These are phyloP conservation scores for Podosphaera xanthii DNA, from an alignment of 2,329 filamentous ascomycete genomes.

Conservation along the genomic window DNA sequence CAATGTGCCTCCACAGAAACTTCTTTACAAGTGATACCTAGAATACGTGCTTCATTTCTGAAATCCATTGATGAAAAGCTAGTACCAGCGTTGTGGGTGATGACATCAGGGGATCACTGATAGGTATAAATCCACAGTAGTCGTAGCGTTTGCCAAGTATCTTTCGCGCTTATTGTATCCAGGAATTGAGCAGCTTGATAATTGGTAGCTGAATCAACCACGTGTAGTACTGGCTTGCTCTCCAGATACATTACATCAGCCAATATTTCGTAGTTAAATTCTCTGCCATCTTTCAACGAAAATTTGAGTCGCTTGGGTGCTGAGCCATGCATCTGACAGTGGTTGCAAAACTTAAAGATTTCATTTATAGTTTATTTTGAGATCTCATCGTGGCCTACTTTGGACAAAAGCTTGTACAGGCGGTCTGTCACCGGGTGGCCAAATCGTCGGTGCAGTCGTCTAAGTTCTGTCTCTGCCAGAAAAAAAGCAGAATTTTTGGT, in stretches of 20 bases:
- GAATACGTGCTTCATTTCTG: not conserved
- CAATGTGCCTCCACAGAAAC: not conserved
- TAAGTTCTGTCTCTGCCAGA: not conserved
- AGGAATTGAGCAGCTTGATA: constrained; percentile 2
- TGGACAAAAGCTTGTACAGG: not conserved
- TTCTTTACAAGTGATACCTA: no score
- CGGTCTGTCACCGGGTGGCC: not conserved
- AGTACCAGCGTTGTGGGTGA: not conserved
- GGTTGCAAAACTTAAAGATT: not conserved
- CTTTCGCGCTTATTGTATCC: not conserved
- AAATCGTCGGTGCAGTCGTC: not conserved
- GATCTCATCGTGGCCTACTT: not conserved
- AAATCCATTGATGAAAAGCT: constrained; percentile 3
- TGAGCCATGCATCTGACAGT: no score
- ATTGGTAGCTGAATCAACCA: not conserved
- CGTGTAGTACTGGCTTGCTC: not conserved
- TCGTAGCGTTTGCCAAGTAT: constrained; percentile 1
- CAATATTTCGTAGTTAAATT: not conserved
- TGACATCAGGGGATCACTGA: not conserved
- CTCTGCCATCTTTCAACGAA: not conserved
- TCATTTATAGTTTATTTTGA: not conserved
- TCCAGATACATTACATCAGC: not conserved
- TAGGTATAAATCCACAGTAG: constrained; percentile 3
- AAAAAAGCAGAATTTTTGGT: not conserved
- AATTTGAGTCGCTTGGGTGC: no score